A percentile compares a stretch with the other conserved stretches of the same genome.
Conservation (phyloP, 2,329 filamentous ascomycete genomes). For the Neobulgaria alba region DNA sequence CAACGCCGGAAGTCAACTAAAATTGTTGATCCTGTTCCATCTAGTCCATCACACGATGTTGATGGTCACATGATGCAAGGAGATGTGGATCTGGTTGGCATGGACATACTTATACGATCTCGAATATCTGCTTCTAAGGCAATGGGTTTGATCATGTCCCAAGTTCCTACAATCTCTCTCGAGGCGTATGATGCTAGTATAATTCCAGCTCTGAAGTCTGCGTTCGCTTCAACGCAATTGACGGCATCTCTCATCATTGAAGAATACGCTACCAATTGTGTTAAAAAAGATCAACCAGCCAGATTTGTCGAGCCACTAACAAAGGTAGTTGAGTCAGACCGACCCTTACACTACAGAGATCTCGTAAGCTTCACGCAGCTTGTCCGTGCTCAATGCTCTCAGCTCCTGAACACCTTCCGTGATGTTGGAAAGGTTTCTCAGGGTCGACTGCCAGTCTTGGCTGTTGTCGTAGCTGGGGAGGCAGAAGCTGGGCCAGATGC, state of each 20-base stretch:
- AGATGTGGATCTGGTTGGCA: constrained; percentile 87
- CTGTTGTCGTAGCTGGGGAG: constrained; percentile 90
- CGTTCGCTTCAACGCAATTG: constrained; percentile 79
- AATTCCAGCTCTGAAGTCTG: constrained; percentile 58
- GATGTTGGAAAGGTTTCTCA: constrained; percentile 78
- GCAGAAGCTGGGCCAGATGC: constrained; percentile 84
- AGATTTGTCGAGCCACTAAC: constrained; percentile 59
- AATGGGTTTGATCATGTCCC: constrained; percentile 73
- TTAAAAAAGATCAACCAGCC: constrained; percentile 40
- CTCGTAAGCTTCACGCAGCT: constrained; percentile 85
- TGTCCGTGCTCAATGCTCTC: constrained; percentile 83
- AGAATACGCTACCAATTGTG: constrained; percentile 65
- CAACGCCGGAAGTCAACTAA: constrained; percentile 81
- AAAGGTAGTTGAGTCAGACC: constrained; percentile 70
- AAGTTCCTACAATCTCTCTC: constrained; percentile 57
- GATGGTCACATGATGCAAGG: constrained; percentile 98
- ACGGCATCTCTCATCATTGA: constrained; percentile 77
- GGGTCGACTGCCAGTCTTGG: constrained; percentile 67
- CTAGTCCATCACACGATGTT: constrained; percentile 76
- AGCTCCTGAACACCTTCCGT: constrained; percentile 82
- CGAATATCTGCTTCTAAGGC: constrained; percentile 81
- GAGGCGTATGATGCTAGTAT: constrained; percentile 58
- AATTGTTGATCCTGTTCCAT: constrained; percentile 54
- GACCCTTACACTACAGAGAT: constrained; percentile 78
- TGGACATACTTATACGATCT: constrained; percentile 80